Conservation (phyloP, 75 land plant genomes). For the Chamaecyparis obtusa region DNA sequence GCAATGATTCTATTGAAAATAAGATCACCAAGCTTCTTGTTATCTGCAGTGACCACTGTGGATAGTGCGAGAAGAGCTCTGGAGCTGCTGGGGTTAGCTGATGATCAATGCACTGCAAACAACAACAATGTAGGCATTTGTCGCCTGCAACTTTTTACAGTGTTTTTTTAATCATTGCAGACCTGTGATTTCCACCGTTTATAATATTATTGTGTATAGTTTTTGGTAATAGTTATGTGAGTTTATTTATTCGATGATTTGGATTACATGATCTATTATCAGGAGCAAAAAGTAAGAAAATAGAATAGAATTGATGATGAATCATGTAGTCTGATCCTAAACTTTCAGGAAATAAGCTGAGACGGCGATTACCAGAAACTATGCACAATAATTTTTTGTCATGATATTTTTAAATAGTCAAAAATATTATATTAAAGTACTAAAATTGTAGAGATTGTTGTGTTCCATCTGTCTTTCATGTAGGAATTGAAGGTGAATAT, state of each 20-base stretch:
- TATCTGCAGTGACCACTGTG: constrained; percentile 49
- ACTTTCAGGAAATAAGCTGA: too few relatives aligned
- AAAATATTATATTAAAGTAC: too few relatives aligned
- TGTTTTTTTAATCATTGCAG: too few relatives aligned
- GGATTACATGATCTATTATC: too few relatives aligned
- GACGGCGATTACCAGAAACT: too few relatives aligned
- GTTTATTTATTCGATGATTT: too few relatives aligned
- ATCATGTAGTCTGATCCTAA: too few relatives aligned
- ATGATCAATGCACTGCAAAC: not conserved
- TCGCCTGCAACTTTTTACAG: not conserved
- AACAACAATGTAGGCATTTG: not conserved
- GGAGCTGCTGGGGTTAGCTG: constrained; percentile 50
- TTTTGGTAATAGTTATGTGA: too few relatives aligned
- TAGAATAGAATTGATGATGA: too few relatives aligned
- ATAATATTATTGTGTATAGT: too few relatives aligned
- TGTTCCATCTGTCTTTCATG: not conserved
- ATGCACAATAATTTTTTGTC: not conserved
- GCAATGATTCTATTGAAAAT: not conserved
- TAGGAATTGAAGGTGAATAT: constrained; percentile 36
- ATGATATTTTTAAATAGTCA: not conserved
- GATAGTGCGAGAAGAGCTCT: constrained; percentile 58
- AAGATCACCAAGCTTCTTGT: not conserved
- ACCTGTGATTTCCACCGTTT: too few relatives aligned
- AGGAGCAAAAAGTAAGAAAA: too few relatives aligned
- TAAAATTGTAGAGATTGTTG: not conserved